A percentile compares a stretch with the other conserved stretches of the same genome.
Evolutionary conservation across 2,329 filamentous ascomycete genomes (phyloP).

Genomic region (Botrytis medusae): DNA sequence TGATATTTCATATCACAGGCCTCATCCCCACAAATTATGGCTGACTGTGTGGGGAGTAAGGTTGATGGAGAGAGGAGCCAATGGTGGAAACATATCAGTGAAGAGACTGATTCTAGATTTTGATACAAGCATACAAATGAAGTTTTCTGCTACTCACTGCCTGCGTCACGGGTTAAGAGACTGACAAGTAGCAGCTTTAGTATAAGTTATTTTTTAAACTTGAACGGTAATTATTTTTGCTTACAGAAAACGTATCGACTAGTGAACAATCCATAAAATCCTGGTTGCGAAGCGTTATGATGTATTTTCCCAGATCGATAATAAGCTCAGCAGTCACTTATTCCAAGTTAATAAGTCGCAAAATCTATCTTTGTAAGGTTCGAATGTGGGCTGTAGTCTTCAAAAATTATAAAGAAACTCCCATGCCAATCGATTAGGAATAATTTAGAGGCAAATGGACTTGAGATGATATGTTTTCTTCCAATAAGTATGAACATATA

Average conservation of each 20-base stretch:
- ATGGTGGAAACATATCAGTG: neutral
- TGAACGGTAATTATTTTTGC: neutral
- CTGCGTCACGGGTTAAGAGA: no score
- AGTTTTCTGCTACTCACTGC: neutral
- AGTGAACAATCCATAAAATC: neutral
- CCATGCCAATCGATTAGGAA: neutral
- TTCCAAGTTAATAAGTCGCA: neutral
- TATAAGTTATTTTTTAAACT: fast-evolving
- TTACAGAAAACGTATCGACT: fast-evolving
- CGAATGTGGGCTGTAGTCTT: neutral
- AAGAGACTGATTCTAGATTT: neutral
- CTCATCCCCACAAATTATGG: neutral
- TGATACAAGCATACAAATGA: neutral
- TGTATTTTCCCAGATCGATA: neutral
- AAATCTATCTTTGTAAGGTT: neutral
- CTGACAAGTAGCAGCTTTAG: neutral
- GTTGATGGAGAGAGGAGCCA: neutral
- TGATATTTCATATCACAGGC: neutral
- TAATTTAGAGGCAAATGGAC: neutral
- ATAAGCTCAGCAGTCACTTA: no score
- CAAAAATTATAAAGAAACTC: neutral
- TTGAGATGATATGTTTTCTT: neutral
- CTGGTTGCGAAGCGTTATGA: neutral
- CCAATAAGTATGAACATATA: neutral
- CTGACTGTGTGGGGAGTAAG: neutral